These are phyloP conservation scores for Fraxinus angustifolia DNA, from an alignment of 305 asterid genomes.

Conservation along the genomic window DNA sequence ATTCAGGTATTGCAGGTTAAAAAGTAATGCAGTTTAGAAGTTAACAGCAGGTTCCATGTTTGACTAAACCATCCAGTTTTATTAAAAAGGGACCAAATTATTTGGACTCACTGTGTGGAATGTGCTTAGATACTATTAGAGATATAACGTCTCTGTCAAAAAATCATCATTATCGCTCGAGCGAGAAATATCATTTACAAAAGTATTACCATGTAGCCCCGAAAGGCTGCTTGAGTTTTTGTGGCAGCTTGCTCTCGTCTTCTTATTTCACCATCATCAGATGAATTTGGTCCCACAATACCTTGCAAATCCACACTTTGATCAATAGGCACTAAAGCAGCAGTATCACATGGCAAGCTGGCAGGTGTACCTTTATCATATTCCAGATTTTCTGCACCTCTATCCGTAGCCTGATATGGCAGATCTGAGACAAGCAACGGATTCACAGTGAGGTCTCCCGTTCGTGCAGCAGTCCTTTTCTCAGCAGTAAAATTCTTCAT, in stretches of 20 bases:
- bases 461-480: constrained; percentile 33
- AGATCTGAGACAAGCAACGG: constrained; percentile 45
- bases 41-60: constrained; percentile 6
- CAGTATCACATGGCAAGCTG: constrained; percentile 36
- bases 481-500: constrained; percentile 57
- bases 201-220: constrained; percentile 80
- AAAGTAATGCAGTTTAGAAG: not conserved
- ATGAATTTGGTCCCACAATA: constrained; percentile 19
- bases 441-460: constrained; percentile 43
- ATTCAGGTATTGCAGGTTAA: not conserved
- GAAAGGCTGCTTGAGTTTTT: constrained; percentile 79
- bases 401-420: constrained; percentile 39
- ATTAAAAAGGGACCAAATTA: not conserved
- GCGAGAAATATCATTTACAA: constrained; percentile 10
- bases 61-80: not conserved
- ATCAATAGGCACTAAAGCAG: constrained; percentile 37
- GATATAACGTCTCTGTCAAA: not conserved
- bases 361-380: constrained; percentile 47
- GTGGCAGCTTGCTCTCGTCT: constrained; percentile 74
- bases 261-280: constrained; percentile 48
- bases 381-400: constrained; percentile 39
- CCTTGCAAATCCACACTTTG: constrained; percentile 39
- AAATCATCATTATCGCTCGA: not conserved
- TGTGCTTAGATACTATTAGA: constrained; percentile 1
- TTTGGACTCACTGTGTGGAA: not conserved